Base-by-base conservation (phyloP, 352 stramenopile species). In the Globisporangium perplexum region DNA sequence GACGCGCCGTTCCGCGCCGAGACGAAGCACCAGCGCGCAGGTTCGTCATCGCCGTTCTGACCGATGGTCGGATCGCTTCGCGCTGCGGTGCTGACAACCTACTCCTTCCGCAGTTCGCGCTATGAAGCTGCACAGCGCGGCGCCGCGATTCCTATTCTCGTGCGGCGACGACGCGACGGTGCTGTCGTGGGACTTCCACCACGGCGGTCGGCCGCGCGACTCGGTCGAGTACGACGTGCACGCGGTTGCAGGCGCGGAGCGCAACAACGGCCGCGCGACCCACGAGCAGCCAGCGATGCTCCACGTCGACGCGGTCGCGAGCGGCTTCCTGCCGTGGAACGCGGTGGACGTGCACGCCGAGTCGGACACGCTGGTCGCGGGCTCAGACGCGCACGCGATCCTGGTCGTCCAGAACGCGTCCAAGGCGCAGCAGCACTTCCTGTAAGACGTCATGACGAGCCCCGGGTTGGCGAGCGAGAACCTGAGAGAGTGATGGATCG, bases 341-440 rank as follows among this genome's bases (percentile, higher is more conserved):
- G 54, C 74, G 1, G 53, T 93, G 39, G 76, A 75, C 8, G 49
- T 93, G 53, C 80, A 93, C 65, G 74, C 68, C 20, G 74, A 83
- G 38, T 90, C 77, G 49, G 80, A 93, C 51, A 86, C 77, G 57
- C 63, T 93, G 14, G 57, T 93, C 46, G 77, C 77, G 1, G 78
- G 77, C 31, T 93, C 80, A 18, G 83, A 93, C 43, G 78, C 79
- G 47, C 77, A 93, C 56, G 85, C 83, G 36, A 59, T 93, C 33
- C 39, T 88, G 41, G 65, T 93, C 48, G 64, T 90, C 26, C 74
- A 86, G 63, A 46, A 80, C 18, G 74, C 65, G 31, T 88, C 77
- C 18, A 82, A 81, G 50, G 18, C 44, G 24, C 39, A 55, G 43
- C 42, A 55, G 18, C 33, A 36, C 24, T 46, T 52, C 7, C 8